Conservation (phyloP, 495 filamentous ascomycete genomes). For the Podospora anserina region DNA sequence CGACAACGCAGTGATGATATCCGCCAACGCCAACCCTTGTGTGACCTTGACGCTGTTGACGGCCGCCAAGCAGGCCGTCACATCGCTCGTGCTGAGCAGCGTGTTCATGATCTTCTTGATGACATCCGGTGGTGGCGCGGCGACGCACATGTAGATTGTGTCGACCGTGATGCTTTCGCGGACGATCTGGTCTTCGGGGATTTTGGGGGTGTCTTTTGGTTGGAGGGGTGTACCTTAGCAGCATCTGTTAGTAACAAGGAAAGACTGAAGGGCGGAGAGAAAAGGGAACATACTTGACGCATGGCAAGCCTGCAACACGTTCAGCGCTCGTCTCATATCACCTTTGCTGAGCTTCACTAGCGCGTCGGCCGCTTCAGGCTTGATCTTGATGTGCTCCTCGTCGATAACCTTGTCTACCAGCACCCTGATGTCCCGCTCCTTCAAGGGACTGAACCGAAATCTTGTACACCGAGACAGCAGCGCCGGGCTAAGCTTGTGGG, state of each 20-base stretch:
- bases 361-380: slow-evolving; percentile 69
- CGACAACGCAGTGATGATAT: slow-evolving; percentile 80
- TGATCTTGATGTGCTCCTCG: slow-evolving; percentile 81
- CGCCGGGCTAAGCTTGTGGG: slow-evolving; percentile 95
- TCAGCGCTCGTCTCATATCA: slow-evolving; percentile 92
- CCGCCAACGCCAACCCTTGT: slow-evolving; percentile 88
- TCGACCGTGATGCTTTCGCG: slow-evolving; percentile 82
- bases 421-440: slow-evolving; percentile 74
- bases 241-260: slow-evolving; percentile 16
- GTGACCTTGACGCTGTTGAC: slow-evolving; percentile 80
- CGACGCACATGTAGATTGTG: slow-evolving; percentile 97
- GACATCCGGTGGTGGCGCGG: slow-evolving; percentile 86
- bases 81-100: slow-evolving; percentile 75
- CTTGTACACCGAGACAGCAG: slow-evolving; percentile 90
- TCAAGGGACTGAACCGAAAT: slow-evolving; percentile 92
- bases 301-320: slow-evolving; percentile 94
- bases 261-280: neutral
- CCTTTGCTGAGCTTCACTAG: slow-evolving; percentile 87
- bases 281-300: slow-evolving; percentile 67
- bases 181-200: slow-evolving; percentile 55
- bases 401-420: slow-evolving; percentile 88
- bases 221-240: slow-evolving; percentile 64
- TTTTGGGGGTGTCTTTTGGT: slow-evolving; percentile 58
- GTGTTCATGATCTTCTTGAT: slow-evolving; percentile 81
- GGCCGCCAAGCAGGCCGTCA: slow-evolving; percentile 79